These are phyloP conservation scores for Penicillium janthinellum DNA, from an alignment of 2,329 filamentous ascomycete species.

Conservation along the genomic window DNA sequence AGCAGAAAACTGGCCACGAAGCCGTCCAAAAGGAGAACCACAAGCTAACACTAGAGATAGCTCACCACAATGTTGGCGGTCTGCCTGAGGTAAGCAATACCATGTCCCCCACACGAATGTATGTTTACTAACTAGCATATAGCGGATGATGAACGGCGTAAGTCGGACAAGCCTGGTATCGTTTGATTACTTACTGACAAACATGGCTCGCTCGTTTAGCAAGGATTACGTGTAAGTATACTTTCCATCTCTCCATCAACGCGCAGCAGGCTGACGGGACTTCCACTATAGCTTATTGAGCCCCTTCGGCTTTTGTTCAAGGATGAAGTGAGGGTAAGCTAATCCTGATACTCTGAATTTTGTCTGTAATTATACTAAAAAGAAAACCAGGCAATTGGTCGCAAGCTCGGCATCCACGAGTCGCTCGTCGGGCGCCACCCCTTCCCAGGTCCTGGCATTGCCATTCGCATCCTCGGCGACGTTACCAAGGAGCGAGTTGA, in stretches of 20 bases:
- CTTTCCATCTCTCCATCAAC: neutral
- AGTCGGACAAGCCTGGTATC: constrained; percentile 22
- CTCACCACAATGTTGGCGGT: constrained; percentile 68
- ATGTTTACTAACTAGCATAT: constrained; percentile 12
- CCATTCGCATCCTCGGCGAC: constrained; percentile 79
- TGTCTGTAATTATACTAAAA: constrained; percentile 8
- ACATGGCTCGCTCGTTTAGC: constrained; percentile 11
- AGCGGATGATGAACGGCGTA: constrained; percentile 55
- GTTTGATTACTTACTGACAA: constrained; percentile 6
- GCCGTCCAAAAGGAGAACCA: neutral
- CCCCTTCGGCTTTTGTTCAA: constrained; percentile 81
- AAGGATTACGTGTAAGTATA: constrained; percentile 20
- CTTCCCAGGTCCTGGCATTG: constrained; percentile 68
- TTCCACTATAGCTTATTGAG: constrained; percentile 60
- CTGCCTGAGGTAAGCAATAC: constrained; percentile 42
- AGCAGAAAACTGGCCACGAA: neutral
- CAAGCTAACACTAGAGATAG: constrained; percentile 32
- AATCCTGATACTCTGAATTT: neutral
- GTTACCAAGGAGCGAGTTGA: constrained; percentile 77
- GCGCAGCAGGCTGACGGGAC: neutral
- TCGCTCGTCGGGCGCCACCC: constrained; percentile 76
- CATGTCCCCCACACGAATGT: neutral
- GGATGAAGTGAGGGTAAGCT: constrained; percentile 68
- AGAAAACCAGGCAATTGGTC: constrained; percentile 56
- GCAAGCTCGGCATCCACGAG: constrained; percentile 68